Conservation (phyloP, 164 flowering plant genomes). For the Umbilicus rupestris region DNA sequence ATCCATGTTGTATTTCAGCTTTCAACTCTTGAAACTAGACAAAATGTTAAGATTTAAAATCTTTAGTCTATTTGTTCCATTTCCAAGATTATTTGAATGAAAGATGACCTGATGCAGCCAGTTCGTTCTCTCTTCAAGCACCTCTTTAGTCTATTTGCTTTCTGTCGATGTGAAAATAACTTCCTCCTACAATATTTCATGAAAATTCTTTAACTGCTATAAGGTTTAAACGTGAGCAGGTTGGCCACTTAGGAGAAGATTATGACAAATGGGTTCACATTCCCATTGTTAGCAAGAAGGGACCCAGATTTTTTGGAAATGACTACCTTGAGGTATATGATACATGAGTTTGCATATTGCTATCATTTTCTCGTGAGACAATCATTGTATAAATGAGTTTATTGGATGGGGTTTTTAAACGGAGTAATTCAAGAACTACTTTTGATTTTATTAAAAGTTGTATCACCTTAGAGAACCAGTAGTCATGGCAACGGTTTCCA, state of each 20-base stretch:
- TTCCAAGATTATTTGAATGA: no score
- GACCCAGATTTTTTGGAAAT: conserved; percentile 81
- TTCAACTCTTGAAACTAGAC: neutral
- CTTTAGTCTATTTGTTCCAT: neutral
- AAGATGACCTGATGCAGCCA: no score
- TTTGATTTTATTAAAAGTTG: neutral
- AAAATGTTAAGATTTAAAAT: neutral
- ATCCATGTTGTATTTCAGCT: neutral
- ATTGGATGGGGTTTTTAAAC: neutral
- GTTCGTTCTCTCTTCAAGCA: neutral
- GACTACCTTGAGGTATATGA: conserved; percentile 69
- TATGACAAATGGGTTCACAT: conserved; percentile 96
- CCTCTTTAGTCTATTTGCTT: no score
- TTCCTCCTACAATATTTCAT: no score
- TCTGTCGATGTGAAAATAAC: neutral
- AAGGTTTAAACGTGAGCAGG: conserved; percentile 30
- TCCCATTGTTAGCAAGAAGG: conserved; percentile 78
- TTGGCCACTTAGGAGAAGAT: conserved; percentile 89
- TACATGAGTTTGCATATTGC: neutral
- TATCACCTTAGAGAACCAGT: neutral
- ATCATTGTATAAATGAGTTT: neutral
- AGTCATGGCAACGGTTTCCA: neutral
- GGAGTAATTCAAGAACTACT: no score
- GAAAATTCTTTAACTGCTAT: neutral
- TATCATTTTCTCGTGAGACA: neutral